A percentile compares a stretch with the other conserved stretches of the same genome.
Conservation (phyloP, 2,329 filamentous ascomycete species). For the Ilyonectria sp. region DNA sequence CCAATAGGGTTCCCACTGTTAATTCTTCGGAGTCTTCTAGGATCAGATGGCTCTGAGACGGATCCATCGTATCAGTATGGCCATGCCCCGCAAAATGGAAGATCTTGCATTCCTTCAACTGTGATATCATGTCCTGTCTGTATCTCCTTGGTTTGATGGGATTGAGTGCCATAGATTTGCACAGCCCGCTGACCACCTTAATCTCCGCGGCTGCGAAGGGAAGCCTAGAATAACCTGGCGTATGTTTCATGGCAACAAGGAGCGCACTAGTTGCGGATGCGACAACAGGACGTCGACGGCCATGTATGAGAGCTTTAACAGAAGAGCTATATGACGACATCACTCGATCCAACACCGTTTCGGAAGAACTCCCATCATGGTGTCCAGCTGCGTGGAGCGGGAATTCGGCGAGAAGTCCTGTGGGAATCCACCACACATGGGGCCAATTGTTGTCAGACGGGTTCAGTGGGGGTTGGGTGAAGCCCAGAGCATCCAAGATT, state of each 20-base stretch:
- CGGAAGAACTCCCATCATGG: slow-evolving; percentile 38
- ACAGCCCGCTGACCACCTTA: slow-evolving; percentile 28
- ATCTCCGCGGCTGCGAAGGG: slow-evolving; percentile 41
- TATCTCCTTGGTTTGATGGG: slow-evolving; percentile 22
- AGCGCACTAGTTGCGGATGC: slow-evolving; percentile 25
- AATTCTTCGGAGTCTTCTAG: slow-evolving; percentile 28
- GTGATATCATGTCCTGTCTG: slow-evolving; percentile 41
- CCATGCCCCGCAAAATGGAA: slow-evolving; percentile 62
- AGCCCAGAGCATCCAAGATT: slow-evolving; percentile 47
- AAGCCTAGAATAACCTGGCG: slow-evolving; percentile 24
- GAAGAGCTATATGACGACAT: slow-evolving; percentile 57
- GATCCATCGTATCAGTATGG: neutral
- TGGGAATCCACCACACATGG: slow-evolving; percentile 51
- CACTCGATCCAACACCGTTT: slow-evolving; percentile 52
- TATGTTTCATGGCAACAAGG: slow-evolving; percentile 51
- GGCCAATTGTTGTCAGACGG: neutral
- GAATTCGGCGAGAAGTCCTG: slow-evolving; percentile 47
- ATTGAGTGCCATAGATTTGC: neutral
- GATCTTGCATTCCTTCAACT: slow-evolving; percentile 49
- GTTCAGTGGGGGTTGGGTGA: slow-evolving; percentile 30
- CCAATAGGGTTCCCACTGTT: slow-evolving; percentile 31
- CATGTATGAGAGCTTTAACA: slow-evolving; percentile 50
- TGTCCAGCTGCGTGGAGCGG: slow-evolving; percentile 54
- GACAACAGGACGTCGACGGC: slow-evolving; percentile 18
- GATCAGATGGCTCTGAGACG: slow-evolving; percentile 29